Evolutionary conservation across 2,329 filamentous ascomycete genomes (phyloP), one percentile per base, ranked within the genome.

Genomic region (Colletotrichum sp.): DNA sequence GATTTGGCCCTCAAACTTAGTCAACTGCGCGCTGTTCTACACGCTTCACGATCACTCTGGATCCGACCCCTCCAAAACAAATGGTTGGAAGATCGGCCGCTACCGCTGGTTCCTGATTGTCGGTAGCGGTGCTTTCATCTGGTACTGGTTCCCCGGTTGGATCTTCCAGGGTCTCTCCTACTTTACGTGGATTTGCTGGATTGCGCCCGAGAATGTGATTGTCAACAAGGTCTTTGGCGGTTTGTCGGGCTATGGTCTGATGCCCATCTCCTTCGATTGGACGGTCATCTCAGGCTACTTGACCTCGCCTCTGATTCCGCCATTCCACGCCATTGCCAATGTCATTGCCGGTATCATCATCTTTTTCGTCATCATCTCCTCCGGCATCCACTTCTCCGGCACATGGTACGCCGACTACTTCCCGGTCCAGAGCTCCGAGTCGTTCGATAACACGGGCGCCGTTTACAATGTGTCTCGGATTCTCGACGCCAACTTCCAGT

Each of bases 181-280:
- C 38, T 93, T 93, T 79, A 89, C 90, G 32, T 93, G 90, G 83
- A 84, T 89, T 13, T 90, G 89, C 43, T 93, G 92, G 91, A 91
- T 92, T 77, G 89, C 88, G 12, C 92, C 93, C 3, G 86, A 92
- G 38, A 93, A 90, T 76, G 84, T 91, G 4, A 82, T 91, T 16
- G 84, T 94, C 73, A 94, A 94, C 80, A 92, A 94, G 80, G 80
- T 94, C 8, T 94, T 94, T 74, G 92, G 92, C 5, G 91, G 91
- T 8, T 87, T 87, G 70, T 89, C 89, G 8, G 92, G 92, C 1
- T 83, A 94, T 6, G 91, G 90, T 1, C 83, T 94, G 15, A 85
- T 94, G 30, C 92, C 92, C 13, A 88, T 93, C 16, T 93, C 92
- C 0, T 91, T 94, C 73, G 92, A 94, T 82, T 94, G 93, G 92